Base-by-base conservation (phyloP, 2,329 filamentous ascomycete genomes). In the Helotiales sp. region DNA sequence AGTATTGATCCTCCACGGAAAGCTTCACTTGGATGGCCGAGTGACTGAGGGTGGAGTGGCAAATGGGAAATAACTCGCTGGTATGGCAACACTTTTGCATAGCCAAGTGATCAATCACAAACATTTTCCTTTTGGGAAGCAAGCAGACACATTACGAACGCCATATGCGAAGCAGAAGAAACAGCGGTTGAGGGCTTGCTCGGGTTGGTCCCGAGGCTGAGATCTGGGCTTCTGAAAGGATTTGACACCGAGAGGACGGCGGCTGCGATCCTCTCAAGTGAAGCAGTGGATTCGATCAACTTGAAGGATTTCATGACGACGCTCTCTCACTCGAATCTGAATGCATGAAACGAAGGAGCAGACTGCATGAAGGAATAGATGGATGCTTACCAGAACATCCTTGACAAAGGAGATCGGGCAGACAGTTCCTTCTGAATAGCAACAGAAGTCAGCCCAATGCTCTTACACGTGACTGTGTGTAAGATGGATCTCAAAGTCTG, bases 321-420 rank as follows among this genome's bases (percentile, higher is more conserved):
- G 2, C 10, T 31, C 24, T 42, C 29, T 34, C 31, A 38, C 50
- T 27, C 24, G 50, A 24, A 42, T 10, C 31, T 17, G 25, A 29
- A 15, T 33, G 31, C 24, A 47, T 57, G 49, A 12, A 36, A 60
- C 29, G 48, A 63, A 57, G 62, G 61, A 50, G 63, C 34, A 54
- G 70, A 29, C 49, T 52, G 55, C 46, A 34, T 34, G 15, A 15
- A 15, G 15, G 31, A 31, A 47, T 33, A 24, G 5, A 24, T 40
- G 34, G 33, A 62, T 59, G 76, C 88, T 83, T 84, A 93, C 90
- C 77, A 93, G 78, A 64, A 90, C 84, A 72, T 92, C 87, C 76
- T 90, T 90, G 74, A 93, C 90, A 74, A 93, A 93, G 66, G 87
- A 90, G 72, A 93, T 91, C 66, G 88, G 88, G 73, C 89, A 92